A percentile compares a stretch with the other conserved stretches of the same genome.
Evolutionary conservation across 345 rosid genomes (phyloP).

Genomic region (Ricinus communis): DNA sequence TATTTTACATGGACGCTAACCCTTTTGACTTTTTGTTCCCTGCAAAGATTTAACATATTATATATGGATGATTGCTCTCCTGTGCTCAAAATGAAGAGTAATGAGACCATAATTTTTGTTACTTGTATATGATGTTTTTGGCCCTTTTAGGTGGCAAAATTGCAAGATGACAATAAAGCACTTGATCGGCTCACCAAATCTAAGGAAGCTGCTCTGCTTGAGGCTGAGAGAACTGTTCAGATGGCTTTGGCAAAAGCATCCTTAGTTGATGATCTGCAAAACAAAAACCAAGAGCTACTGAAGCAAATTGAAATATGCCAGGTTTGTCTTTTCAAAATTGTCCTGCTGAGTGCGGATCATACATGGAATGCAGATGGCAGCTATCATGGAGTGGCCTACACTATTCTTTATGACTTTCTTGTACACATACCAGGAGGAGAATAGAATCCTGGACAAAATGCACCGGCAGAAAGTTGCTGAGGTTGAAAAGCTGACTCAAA

Average conservation of each 20-base stretch:
- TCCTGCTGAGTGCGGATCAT: neutral
- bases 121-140: constrained; percentile 6
- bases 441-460: constrained; percentile 50
- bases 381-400: neutral
- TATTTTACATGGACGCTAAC: neutral
- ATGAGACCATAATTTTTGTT: neutral
- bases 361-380: neutral
- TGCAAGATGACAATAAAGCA: constrained; percentile 52
- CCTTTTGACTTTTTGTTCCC: neutral
- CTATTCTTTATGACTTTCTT: neutral
- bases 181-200: constrained; percentile 54
- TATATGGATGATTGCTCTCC: neutral
- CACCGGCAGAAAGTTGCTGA: constrained; percentile 54
- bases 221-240: constrained; percentile 52
- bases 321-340: constrained; percentile 24
- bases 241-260: constrained; percentile 54
- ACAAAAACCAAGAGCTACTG: constrained; percentile 51
- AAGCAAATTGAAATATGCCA: constrained; percentile 59
- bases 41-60: neutral
- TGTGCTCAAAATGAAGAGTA: neutral
- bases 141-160: constrained; percentile 34
- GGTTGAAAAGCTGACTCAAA: constrained; percentile 55
- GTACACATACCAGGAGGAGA: constrained; percentile 41
- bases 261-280: constrained; percentile 52
- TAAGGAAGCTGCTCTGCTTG: constrained; percentile 52